A percentile compares a stretch with the other conserved stretches of the same genome.
These are phyloP conservation scores for Hypholoma sublateritium DNA, from an alignment of 768 basidiomycete genomes.

Conservation along the genomic window DNA sequence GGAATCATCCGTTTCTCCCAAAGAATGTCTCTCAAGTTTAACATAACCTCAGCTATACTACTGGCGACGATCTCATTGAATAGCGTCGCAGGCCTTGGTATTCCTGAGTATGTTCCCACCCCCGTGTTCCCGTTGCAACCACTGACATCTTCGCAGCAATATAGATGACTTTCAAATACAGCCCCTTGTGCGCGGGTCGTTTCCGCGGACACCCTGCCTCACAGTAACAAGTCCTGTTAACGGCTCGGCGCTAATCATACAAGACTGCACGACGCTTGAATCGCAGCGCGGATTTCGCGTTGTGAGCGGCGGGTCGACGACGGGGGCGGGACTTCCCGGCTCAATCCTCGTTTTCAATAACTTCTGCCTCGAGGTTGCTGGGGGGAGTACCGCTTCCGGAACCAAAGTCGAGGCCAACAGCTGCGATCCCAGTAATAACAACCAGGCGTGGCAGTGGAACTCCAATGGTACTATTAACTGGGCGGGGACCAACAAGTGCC, in stretches of 20 bases:
- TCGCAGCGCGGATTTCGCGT: not conserved
- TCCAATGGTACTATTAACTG: conserved; percentile 1
- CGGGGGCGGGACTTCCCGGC: not conserved
- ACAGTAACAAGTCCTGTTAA: not conserved
- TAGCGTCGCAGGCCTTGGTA: not conserved
- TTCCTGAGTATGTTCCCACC: not conserved
- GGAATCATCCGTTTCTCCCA: too few relatives aligned
- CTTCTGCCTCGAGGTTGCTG: conserved; percentile 1
- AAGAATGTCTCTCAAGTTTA: too few relatives aligned
- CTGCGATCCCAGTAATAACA: not conserved
- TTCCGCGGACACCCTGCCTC: conserved; percentile 2
- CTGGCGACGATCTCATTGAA: too few relatives aligned
- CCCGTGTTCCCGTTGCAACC: not conserved
- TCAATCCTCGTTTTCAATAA: not conserved
- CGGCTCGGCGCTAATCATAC: not conserved
- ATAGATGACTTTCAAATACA: not conserved
- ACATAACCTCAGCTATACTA: too few relatives aligned
- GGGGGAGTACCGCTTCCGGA: not conserved
- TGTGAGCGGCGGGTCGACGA: conserved; percentile 1
- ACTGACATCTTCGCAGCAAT: not conserved
- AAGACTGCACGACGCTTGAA: not conserved
- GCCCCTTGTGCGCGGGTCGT: not conserved
- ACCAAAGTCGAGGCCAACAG: conserved; percentile 3
- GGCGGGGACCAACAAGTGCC: not conserved
- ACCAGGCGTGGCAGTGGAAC: conserved; percentile 3